A percentile compares a stretch with the other conserved stretches of the same genome.
phyloP scores from a whole-genome alignment of 1,139 yeast species.

The Arxiozyma slooffiae region DNA sequence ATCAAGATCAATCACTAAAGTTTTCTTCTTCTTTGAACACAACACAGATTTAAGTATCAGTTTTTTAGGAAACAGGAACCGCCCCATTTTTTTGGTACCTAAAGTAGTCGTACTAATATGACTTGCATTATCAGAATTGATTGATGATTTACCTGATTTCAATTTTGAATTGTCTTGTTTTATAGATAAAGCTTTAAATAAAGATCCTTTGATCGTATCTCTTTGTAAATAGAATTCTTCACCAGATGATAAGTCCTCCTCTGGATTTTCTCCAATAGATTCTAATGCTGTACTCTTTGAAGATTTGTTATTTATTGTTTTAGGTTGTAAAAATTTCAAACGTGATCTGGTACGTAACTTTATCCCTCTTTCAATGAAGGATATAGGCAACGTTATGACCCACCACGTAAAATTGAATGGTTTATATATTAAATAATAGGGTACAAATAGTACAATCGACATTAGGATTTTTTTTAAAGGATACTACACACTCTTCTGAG shows the following conservation, averaged over 20 bases:
- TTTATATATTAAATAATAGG: constrained; percentile 30
- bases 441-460: constrained; percentile 8
- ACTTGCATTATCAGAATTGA: constrained; percentile 3
- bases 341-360: constrained; percentile 8
- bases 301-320: neutral
- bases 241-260: constrained; percentile 25
- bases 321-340: neutral
- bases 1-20: constrained; percentile 78
- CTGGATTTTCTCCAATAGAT: constrained; percentile 9
- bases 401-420: constrained; percentile 40
- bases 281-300: neutral
- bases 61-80: constrained; percentile 39
- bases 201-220: constrained; percentile 26
- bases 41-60: constrained; percentile 31
- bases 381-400: constrained; percentile 42
- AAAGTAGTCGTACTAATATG: constrained; percentile 9
- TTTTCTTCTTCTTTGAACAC: constrained; percentile 42
- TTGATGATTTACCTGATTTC: neutral
- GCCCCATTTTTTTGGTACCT: constrained; percentile 27
- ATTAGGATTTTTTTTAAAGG: neutral
- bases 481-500: neutral
- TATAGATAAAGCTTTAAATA: constrained; percentile 11
- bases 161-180: constrained; percentile 3
- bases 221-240: constrained; percentile 26
- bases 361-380: constrained; percentile 32